Evolutionary conservation across 257 asterid species (phyloP), one percentile per base, ranked within the genome.

Genomic region (Echium plantagineum): DNA sequence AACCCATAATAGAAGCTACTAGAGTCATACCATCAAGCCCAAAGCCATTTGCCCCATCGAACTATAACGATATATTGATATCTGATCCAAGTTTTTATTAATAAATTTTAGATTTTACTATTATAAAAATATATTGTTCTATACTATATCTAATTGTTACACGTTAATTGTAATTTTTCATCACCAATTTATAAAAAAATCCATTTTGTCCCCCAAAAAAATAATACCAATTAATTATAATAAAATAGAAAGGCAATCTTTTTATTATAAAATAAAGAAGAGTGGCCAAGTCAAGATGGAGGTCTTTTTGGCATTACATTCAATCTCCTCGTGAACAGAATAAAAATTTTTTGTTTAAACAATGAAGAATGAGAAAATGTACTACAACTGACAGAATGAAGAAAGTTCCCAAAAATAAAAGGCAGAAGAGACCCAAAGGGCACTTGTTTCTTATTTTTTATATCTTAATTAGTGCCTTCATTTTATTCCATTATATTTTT

Each of bases 241-340:
- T 65, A 55, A 69, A 71, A 21, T n/a, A 15, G 7, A 19, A 18
- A 17, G 51, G 42, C 63, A 21, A n/a, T n/a, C n/a, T 62, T 53
- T 57, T 66, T 79, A 74, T 64, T 74, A 71, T 73, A 67, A 79
- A 78, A 75, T n/a, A n/a, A n/a, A n/a, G 72, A 66, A 72, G 78
- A 77, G 67, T 83, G 66, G 77, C 76, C 63, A 79, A 78, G 91
- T 85, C 89, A 87, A 79, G 80, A 74, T 66, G 74, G 64, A 77
- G 74, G 67, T 62, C 65, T 67, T 64, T 74, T 77, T 79, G 85
- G 77, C 72, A 75, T 56, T 74, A 65, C 71, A 19, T 65, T 66
- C 69, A 63, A 72, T 63, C 74, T 67, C 81, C 89, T 72, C 75
- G 83, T 73, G 85, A 75, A 78, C 68, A 74, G 94, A 80, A 86